These are phyloP conservation scores for Podila horticola DNA, from an alignment of 192 early-diverging fungal genomes.

Conservation along the genomic window DNA sequence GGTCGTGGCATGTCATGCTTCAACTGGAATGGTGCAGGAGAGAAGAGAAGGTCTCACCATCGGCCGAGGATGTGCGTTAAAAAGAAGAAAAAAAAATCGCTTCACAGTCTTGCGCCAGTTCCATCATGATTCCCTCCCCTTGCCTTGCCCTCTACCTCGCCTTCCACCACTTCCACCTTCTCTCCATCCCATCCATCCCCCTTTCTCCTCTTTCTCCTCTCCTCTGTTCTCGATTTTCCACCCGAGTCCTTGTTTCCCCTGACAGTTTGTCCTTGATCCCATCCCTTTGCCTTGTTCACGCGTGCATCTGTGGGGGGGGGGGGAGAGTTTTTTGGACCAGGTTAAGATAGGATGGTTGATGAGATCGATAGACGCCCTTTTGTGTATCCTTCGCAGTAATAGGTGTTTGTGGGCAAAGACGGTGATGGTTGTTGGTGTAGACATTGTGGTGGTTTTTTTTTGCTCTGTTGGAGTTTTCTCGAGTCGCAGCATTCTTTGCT, in stretches of 20 bases:
- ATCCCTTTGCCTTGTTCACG: neutral
- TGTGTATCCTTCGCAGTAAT: too few relatives aligned
- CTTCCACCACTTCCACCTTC: neutral
- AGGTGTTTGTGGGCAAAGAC: constrained; percentile 7
- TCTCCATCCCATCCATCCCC: neutral
- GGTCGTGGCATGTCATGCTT: too few relatives aligned
- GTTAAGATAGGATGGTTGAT: neutral
- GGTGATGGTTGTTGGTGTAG: constrained; percentile 17
- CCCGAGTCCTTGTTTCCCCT: constrained; percentile 4
- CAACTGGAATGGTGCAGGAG: neutral
- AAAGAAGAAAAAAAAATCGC: neutral
- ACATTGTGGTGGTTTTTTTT: neutral
- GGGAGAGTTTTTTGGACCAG: neutral
- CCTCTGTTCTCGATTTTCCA: neutral
- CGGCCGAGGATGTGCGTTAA: neutral
- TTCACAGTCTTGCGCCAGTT: too few relatives aligned
- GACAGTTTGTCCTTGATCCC: neutral
- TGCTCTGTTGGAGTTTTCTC: neutral
- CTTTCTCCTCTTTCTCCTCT: neutral
- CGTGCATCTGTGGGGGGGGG: neutral
- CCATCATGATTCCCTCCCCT: too few relatives aligned
- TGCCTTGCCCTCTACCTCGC: neutral
- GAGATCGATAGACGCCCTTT: too few relatives aligned
- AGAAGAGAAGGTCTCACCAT: neutral
- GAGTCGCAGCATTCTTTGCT: neutral